Evolutionary conservation across 2,329 filamentous ascomycete species (phyloP).

Genomic region (Balansia obtecta): DNA sequence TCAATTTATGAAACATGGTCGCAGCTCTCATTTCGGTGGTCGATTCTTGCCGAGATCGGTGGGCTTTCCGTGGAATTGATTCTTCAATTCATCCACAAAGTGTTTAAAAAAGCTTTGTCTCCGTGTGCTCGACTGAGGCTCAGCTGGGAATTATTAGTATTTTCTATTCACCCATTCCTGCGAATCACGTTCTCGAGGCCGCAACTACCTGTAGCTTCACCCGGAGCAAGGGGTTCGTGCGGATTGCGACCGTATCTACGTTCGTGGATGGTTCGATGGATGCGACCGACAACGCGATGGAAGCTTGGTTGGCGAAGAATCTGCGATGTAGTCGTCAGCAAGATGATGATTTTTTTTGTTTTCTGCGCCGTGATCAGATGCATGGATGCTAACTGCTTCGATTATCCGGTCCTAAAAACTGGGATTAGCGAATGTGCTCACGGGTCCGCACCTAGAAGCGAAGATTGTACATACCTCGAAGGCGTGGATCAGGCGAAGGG

Average conservation of each 20-base stretch:
- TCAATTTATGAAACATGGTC: not conserved
- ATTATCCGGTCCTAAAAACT: constrained; percentile 20
- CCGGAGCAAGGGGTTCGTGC: constrained; percentile 35
- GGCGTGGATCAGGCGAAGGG: constrained; percentile 21
- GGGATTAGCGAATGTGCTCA: constrained; percentile 8
- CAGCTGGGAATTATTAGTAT: constrained; percentile 12
- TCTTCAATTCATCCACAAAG: constrained; percentile 38
- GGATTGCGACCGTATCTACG: constrained; percentile 35
- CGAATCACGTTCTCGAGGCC: not conserved
- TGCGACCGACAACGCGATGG: constrained; percentile 38
- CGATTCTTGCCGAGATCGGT: constrained; percentile 22
- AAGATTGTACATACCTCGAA: constrained; percentile 19
- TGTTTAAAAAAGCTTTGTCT: constrained; percentile 28
- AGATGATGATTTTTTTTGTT: not conserved
- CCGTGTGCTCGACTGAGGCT: constrained; percentile 17
- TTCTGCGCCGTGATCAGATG: not conserved
- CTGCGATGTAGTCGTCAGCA: constrained; percentile 15
- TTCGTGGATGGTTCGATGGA: constrained; percentile 38
- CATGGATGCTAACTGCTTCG: constrained; percentile 14
- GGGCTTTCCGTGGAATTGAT: constrained; percentile 34
- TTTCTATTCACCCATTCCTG: not conserved
- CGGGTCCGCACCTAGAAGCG: rapidly evolving
- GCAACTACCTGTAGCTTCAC: constrained; percentile 37
- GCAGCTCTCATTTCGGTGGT: constrained; percentile 13
- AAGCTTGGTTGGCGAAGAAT: constrained; percentile 39